Evolutionary conservation across 169 alveolate species (phyloP).

Genomic region (Pseudocohnilembus persalinus): DNA sequence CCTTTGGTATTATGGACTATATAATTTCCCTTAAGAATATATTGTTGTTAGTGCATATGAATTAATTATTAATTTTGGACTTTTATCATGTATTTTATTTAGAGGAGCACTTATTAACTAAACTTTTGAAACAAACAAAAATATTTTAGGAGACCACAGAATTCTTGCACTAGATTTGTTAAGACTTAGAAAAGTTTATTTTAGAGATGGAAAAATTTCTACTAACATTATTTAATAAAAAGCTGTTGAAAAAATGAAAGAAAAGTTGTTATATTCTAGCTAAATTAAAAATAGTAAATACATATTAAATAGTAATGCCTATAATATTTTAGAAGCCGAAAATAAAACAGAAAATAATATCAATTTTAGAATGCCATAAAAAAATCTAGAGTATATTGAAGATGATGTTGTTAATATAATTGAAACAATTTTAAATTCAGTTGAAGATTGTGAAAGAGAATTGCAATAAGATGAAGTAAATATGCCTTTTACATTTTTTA

Average conservation of each 20-base stretch:
- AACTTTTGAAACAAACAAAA: constrained; percentile 7
- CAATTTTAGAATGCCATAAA: too few species aligned
- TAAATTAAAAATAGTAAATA: too few species aligned
- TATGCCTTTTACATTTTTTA: too few species aligned
- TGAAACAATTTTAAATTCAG: too few species aligned
- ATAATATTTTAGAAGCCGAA: too few species aligned
- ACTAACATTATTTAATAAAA: constrained; percentile 5
- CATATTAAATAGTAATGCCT: too few species aligned
- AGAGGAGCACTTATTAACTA: constrained; percentile 9
- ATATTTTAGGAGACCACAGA: constrained; percentile 3
- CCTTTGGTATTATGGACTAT: background rate
- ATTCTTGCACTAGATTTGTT: background rate
- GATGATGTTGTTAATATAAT: too few species aligned
- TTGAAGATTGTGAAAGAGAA: too few species aligned
- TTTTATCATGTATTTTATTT: background rate
- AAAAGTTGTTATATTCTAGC: too few species aligned
- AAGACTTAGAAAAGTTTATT: constrained; percentile 13
- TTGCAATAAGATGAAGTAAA: too few species aligned
- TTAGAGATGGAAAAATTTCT: background rate
- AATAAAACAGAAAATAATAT: too few species aligned
- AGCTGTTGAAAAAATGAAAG: background rate
- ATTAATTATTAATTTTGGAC: background rate
- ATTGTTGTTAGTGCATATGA: constrained; percentile 16
- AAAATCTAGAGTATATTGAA: too few species aligned
- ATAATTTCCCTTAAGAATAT: background rate